Evolutionary conservation across 441 rosid species (phyloP).

Genomic region (Populus tomentosa): DNA sequence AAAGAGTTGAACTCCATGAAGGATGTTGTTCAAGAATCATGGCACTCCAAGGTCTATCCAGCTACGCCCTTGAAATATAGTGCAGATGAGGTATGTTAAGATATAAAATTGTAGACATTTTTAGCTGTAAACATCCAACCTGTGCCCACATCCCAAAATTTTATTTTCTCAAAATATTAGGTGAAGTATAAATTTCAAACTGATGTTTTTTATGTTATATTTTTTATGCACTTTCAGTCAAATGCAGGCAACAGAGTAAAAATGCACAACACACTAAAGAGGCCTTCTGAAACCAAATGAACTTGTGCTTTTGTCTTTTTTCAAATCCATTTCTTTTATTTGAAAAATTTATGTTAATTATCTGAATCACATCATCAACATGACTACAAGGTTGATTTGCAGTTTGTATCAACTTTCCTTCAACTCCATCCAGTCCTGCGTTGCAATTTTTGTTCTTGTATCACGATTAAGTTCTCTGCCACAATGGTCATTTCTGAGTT

Average conservation of each 20-base stretch:
- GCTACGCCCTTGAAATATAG: constrained; percentile 30
- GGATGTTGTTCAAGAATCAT: constrained; percentile 48
- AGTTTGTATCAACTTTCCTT: neutral
- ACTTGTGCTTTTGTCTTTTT: neutral
- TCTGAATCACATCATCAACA: neutral
- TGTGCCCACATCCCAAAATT: neutral
- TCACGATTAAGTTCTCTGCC: neutral
- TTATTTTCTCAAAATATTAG: neutral
- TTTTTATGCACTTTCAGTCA: neutral
- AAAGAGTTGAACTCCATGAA: constrained; percentile 63
- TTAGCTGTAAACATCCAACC: neutral
- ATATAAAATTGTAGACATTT: neutral
- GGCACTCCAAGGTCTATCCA: constrained; percentile 30
- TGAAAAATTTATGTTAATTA: neutral
- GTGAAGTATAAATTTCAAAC: neutral
- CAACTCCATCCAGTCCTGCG: neutral
- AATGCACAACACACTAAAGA: neutral
- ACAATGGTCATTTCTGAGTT: neutral
- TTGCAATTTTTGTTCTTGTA: neutral
- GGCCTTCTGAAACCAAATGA: neutral
- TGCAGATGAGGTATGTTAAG: constrained; percentile 55
- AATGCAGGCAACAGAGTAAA: neutral
- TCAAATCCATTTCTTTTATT: neutral
- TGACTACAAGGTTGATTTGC: neutral
- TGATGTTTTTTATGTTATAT: neutral